Conservation (phyloP, 441 rosid species). For the Eruca vesicaria region DNA sequence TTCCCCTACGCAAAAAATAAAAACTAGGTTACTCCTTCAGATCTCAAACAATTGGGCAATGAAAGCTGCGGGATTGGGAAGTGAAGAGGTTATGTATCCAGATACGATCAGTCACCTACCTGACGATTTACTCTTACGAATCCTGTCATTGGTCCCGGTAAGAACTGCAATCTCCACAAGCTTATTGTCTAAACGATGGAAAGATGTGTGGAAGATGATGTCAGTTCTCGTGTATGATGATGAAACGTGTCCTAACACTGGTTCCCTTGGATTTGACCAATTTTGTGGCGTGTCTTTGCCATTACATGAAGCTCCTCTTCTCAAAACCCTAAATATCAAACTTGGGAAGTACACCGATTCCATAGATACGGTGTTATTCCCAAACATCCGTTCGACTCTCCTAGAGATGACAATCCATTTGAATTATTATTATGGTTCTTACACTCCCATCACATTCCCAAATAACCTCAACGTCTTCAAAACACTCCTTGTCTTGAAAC, state of each 20-base stretch:
- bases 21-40: neutral
- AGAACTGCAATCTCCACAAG: neutral
- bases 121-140: neutral
- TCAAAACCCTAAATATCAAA: neutral
- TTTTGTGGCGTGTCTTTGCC: neutral
- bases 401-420: neutral
- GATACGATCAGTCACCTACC: neutral
- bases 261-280: neutral
- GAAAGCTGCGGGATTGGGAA: neutral
- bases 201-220: neutral
- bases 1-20: neutral
- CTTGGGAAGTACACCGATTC: neutral
- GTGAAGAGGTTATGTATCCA: neutral
- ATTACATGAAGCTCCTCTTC: neutral
- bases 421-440: neutral
- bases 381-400: constrained; percentile 2
- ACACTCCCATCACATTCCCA: neutral
- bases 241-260: neutral
- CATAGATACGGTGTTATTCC: neutral
- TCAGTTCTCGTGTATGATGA: neutral
- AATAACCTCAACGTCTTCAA: neutral
- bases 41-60: neutral
- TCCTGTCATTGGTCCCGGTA: neutral
- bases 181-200: neutral
- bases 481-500: neutral